These are phyloP conservation scores for Linum lewisii DNA, from an alignment of 345 rosid species.

Conservation along the genomic window DNA sequence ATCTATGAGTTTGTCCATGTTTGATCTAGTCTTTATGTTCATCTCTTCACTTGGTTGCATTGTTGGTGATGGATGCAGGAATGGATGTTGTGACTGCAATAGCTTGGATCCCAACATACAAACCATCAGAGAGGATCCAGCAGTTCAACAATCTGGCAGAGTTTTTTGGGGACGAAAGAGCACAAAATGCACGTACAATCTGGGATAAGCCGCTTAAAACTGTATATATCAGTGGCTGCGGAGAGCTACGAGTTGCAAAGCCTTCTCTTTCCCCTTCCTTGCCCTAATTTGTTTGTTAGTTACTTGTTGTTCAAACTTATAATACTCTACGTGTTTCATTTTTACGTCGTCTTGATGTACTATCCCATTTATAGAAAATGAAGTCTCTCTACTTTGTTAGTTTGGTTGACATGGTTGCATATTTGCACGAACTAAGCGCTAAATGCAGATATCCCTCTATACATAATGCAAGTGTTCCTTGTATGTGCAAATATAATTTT, in stretches of 20 bases:
- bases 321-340: no score
- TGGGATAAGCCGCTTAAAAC: slow-evolving; percentile 84
- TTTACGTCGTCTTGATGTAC: no score
- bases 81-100: slow-evolving; percentile 74
- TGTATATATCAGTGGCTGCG: slow-evolving; percentile 61
- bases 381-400: no score
- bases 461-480: no score
- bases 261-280: slow-evolving; percentile 63
- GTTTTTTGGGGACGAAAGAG: slow-evolving; percentile 84
- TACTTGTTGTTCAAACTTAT: not conserved
- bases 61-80: slow-evolving; percentile 30
- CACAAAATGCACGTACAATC: slow-evolving; percentile 51
- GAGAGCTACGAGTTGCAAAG: slow-evolving; percentile 66
- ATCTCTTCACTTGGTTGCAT: not conserved
- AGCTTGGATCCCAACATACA: slow-evolving; percentile 66
- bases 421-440: no score
- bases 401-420: no score
- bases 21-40: not conserved
- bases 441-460: no score
- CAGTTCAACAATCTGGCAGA: slow-evolving; percentile 63
- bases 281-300: slow-evolving; percentile 26
- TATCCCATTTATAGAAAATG: no score
- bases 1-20: not conserved
- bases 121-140: slow-evolving; percentile 55
- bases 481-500: no score